phyloP scores from a whole-genome alignment of 371 early-diverging fungal genomes.

The Chytridiales sp. region DNA sequence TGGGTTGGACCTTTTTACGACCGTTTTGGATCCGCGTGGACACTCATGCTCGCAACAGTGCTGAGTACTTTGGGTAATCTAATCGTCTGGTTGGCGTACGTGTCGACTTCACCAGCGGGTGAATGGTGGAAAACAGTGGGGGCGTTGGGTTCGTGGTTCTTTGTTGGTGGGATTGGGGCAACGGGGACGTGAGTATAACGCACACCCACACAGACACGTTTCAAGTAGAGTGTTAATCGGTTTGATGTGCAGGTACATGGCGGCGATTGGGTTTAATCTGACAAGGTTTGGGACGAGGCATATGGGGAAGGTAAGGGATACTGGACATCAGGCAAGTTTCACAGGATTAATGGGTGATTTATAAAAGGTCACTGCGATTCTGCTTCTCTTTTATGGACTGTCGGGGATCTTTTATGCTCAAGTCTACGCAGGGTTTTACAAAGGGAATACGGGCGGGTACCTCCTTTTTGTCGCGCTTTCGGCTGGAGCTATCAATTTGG shows the following conservation, averaged over 20 bases:
- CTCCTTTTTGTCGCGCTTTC: constrained; percentile 22
- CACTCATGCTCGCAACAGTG: constrained; percentile 17
- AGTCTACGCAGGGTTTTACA: constrained; percentile 13
- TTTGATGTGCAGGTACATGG: constrained; percentile 21
- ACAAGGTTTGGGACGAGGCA: constrained; percentile 17
- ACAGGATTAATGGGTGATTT: background rate
- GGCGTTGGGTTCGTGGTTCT: constrained; percentile 26
- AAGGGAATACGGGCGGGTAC: constrained; percentile 10
- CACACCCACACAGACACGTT: no score
- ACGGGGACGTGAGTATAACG: constrained; percentile 16
- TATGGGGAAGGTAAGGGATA: constrained; percentile 3
- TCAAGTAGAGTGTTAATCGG: no score
- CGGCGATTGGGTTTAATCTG: constrained; percentile 24
- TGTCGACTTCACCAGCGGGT: background rate
- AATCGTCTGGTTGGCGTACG: constrained; percentile 24
- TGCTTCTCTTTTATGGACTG: constrained; percentile 33
- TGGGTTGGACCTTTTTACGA: constrained; percentile 38
- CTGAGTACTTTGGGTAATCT: constrained; percentile 23
- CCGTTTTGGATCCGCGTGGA: constrained; percentile 21
- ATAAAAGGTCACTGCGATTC: constrained; percentile 22
- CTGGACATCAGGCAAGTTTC: no score
- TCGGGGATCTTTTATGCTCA: constrained; percentile 31
- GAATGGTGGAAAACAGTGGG: background rate
- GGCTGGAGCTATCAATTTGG: constrained; percentile 10
- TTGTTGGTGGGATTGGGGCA: constrained; percentile 28